A percentile compares a stretch with the other conserved stretches of the same genome.
phyloP scores from a whole-genome alignment of 768 basidiomycete species.

The Boletales sp. region DNA sequence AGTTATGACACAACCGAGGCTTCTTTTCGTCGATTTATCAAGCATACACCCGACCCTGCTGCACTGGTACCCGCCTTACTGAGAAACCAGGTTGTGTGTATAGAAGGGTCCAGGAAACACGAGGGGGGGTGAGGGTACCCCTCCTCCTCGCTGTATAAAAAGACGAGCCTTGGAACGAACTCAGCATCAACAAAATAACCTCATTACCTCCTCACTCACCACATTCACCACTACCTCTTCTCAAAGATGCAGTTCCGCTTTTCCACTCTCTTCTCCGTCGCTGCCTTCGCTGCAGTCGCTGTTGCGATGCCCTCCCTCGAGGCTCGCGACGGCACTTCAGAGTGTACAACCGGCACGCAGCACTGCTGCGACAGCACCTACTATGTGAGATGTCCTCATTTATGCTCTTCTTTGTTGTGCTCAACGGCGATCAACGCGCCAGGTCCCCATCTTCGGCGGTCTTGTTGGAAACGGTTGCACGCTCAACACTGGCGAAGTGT shows the following conservation, averaged over 20 bases:
- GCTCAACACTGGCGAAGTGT: neutral
- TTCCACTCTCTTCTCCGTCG: slow-evolving; percentile 5
- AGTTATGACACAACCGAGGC: too few species aligned
- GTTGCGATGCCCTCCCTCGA: slow-evolving; percentile 7
- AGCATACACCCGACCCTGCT: too few species aligned
- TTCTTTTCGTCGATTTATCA: too few species aligned
- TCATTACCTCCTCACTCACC: neutral
- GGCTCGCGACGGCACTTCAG: neutral
- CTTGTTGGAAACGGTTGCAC: slow-evolving; percentile 7
- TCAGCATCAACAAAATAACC: neutral
- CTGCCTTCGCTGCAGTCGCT: slow-evolving; percentile 6
- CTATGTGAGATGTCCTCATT: neutral
- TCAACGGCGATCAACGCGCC: neutral
- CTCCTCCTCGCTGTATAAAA: slow-evolving; percentile 8
- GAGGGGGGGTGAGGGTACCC: too few species aligned
- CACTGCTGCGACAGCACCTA: slow-evolving; percentile 9
- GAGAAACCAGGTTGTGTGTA: neutral
- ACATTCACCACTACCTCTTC: neutral
- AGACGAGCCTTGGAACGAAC: neutral
- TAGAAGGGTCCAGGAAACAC: neutral
- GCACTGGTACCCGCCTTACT: too few species aligned
- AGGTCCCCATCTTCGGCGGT: neutral
- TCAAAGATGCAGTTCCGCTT: slow-evolving; percentile 3
- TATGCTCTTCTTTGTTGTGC: neutral
- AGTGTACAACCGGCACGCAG: slow-evolving; percentile 10